Evolutionary conservation across 139 green algal genomes (phyloP).

Genomic region (Chlorella sp.): DNA sequence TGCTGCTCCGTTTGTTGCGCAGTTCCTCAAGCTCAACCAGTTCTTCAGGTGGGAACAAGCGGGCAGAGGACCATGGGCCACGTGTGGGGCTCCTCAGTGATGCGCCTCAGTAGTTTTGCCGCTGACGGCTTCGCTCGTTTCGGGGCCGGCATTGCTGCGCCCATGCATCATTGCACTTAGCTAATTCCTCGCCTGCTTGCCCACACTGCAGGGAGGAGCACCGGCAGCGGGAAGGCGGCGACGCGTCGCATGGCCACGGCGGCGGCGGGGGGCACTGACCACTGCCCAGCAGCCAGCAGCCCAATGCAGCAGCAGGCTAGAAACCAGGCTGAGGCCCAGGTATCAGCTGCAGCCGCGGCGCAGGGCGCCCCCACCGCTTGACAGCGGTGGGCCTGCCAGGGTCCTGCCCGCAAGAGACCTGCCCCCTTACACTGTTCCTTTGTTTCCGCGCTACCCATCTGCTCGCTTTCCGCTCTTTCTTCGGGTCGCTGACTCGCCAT

Average conservation of each 20-base stretch:
- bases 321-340: too few species aligned
- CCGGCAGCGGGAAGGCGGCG: conserved; percentile 31
- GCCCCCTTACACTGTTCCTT: neutral
- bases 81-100: too few species aligned
- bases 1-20: neutral
- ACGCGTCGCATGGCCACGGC: neutral
- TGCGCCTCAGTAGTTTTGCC: too few species aligned
- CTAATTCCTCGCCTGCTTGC: too few species aligned
- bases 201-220: conserved; percentile 29
- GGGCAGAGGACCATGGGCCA: too few species aligned
- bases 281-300: neutral
- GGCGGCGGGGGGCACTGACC: conserved; percentile 12
- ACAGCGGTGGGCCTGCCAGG: neutral
- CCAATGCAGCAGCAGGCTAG: too few species aligned
- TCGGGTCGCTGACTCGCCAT: too few species aligned
- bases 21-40: conserved; percentile 46
- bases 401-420: neutral
- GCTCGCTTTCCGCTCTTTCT: neutral
- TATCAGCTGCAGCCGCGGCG: neutral
- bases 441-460: too few species aligned
- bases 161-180: too few species aligned
- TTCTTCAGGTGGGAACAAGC: conserved; percentile 9
- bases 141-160: too few species aligned
- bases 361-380: neutral
- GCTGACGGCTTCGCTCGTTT: too few species aligned